A percentile compares a stretch with the other conserved stretches of the same genome.
These are phyloP conservation scores for Tylopilus felleus DNA, from an alignment of 768 basidiomycete species.

Conservation along the genomic window DNA sequence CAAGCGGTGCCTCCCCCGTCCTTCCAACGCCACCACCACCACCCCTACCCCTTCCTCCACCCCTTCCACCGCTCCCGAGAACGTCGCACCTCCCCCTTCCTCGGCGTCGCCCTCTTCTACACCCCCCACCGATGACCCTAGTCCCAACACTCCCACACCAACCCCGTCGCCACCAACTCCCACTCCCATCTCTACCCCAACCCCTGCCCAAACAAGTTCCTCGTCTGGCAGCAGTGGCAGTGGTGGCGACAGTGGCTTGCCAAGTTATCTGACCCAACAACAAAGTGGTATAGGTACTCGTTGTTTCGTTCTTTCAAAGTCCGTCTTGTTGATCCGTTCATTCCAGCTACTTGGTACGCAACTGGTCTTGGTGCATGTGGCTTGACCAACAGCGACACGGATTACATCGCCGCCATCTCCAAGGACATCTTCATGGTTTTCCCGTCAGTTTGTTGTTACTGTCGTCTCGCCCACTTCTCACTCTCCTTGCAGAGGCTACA, in stretches of 20 bases:
- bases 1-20: slow-evolving; percentile 24
- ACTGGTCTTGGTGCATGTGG: slow-evolving; percentile 44
- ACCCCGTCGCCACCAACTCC: slow-evolving; percentile 1
- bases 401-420: slow-evolving; percentile 39
- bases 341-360: slow-evolving; percentile 31
- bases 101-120: neutral
- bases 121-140: neutral
- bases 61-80: slow-evolving; percentile 11
- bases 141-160: neutral
- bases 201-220: slow-evolving; percentile 18
- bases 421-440: slow-evolving; percentile 31
- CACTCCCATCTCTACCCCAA: neutral
- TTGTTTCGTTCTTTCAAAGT: neutral
- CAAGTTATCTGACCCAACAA: slow-evolving; percentile 45
- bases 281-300: slow-evolving; percentile 47
- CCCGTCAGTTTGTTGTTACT: slow-evolving; percentile 27
- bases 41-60: neutral
- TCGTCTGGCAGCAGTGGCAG: slow-evolving; percentile 5
- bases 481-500: slow-evolving; percentile 44
- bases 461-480: neutral
- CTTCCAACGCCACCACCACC: slow-evolving; percentile 15
- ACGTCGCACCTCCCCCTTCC: slow-evolving; percentile 18
- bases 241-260: slow-evolving; percentile 15
- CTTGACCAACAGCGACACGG: slow-evolving; percentile 24
- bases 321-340: neutral